A percentile compares a stretch with the other conserved stretches of the same genome.
Evolutionary conservation across 352 stramenopile species (phyloP).

Genomic region (Globisporangium ultimum): DNA sequence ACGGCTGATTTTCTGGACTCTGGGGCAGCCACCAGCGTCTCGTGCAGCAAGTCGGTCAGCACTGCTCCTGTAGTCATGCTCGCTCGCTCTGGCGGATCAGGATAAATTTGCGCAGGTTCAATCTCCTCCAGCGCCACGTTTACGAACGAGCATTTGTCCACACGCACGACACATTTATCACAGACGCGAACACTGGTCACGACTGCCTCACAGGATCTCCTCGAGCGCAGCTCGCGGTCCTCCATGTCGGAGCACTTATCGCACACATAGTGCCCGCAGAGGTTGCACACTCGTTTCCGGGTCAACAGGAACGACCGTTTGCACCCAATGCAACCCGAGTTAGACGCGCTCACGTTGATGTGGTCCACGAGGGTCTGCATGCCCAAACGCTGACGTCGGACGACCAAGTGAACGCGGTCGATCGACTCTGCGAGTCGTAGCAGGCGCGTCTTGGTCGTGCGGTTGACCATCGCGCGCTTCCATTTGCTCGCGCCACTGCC

Average conservation of each 20-base stretch:
- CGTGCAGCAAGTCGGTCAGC: neutral
- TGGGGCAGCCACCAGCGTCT: neutral
- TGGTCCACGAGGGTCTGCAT: slow-evolving; percentile 12
- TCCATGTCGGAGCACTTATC: slow-evolving; percentile 10
- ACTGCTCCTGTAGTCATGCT: neutral
- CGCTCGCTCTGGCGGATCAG: neutral
- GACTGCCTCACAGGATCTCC: neutral
- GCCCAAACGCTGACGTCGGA: slow-evolving; percentile 10
- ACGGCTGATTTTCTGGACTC: neutral
- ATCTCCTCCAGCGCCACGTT: neutral
- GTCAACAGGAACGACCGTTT: slow-evolving; percentile 9
- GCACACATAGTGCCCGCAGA: slow-evolving; percentile 18
- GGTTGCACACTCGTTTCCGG: slow-evolving; percentile 5
- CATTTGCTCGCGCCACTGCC: neutral
- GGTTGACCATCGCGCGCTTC: slow-evolving; percentile 1
- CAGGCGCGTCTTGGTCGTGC: neutral
- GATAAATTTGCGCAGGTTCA: neutral
- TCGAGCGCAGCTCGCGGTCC: slow-evolving; percentile 4
- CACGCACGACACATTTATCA: neutral
- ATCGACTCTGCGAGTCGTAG: slow-evolving; percentile 1
- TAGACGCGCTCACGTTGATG: slow-evolving; percentile 9
- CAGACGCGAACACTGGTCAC: neutral
- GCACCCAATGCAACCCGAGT: slow-evolving; percentile 12
- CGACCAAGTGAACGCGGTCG: slow-evolving; percentile 6
- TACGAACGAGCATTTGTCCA: neutral